These are phyloP conservation scores for Escovopsis sp. DNA, from an alignment of 2,329 filamentous ascomycete genomes.

Conservation along the genomic window DNA sequence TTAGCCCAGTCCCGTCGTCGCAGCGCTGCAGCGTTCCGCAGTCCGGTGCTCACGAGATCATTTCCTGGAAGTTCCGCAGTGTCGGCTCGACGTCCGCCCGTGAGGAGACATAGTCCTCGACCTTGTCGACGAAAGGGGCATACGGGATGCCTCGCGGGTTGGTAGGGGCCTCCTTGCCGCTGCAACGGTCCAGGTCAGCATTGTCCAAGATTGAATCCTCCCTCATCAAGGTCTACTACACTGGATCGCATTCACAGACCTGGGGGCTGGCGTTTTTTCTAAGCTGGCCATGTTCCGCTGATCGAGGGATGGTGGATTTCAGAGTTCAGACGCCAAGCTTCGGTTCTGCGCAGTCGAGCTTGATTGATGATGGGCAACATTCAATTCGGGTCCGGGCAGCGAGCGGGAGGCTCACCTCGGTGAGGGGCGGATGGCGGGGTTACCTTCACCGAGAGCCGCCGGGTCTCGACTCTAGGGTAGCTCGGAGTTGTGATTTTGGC, in stretches of 20 bases:
- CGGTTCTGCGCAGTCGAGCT: slow-evolving; percentile 2
- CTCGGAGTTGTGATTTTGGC: background rate
- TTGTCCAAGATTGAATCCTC: background rate
- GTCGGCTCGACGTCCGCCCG: slow-evolving; percentile 68
- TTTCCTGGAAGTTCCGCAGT: slow-evolving; percentile 75
- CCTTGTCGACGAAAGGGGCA: slow-evolving; percentile 75
- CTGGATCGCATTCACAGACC: slow-evolving; percentile 13
- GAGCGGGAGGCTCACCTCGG: slow-evolving; percentile 16
- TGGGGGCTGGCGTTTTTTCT: slow-evolving; percentile 22
- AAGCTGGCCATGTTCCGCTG: slow-evolving; percentile 24
- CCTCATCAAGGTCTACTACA: background rate
- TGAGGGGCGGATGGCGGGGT: slow-evolving; percentile 16
- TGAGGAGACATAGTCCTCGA: slow-evolving; percentile 74
- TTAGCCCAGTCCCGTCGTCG: slow-evolving; percentile 4
- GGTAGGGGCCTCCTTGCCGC: slow-evolving; percentile 37
- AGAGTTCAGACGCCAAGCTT: slow-evolving; percentile 12
- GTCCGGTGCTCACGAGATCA: slow-evolving; percentile 58
- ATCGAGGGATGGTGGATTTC: background rate
- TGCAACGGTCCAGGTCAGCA: slow-evolving; percentile 6
- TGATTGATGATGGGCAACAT: slow-evolving; percentile 11
- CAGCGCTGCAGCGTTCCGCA: background rate
- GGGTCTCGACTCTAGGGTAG: background rate
- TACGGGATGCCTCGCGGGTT: slow-evolving; percentile 74
- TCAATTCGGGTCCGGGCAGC: slow-evolving; percentile 8
- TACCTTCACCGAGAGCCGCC: slow-evolving; percentile 2